Evolutionary conservation across 2,329 filamentous ascomycete genomes (phyloP), one percentile per base, ranked within the genome.

Genomic region (Blumeria hordei): DNA sequence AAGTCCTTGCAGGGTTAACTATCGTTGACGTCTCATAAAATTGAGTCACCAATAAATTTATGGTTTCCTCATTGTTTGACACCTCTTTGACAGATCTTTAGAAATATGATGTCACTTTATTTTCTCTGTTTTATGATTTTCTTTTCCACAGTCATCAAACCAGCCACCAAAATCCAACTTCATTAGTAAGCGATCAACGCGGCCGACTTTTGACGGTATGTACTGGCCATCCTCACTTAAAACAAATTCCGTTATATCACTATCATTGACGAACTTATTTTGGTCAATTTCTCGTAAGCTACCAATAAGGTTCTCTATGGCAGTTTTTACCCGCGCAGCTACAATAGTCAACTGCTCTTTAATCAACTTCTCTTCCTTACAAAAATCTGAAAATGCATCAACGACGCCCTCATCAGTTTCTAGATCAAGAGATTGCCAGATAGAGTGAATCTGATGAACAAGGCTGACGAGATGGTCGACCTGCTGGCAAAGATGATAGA

Each of bases 171-270:
- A 67, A 60, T 94, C 88, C 62, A 95, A 70, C 71, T 94, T 94
- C 86, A 94, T 94, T 64, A 95, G 67, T 64, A 95, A 68, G 57
- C 85, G 74, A 69, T 94, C 87, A 49, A 95, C 78, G 0, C 87
- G 85, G 0, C 85, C 85, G 3, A 86, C 77, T 57, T 83, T 79
- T 58, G 78, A 74, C 0, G 86, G 83, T 34, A 81, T 73, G 65
- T 85, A 94, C 58, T 67, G 68, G 0, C 70, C 72, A 41, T 70
- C 69, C 35, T 74, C 72, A 11, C 62, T 61, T 2, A 65, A 64
- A 10, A 62, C 64, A 14, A 63, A 60, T 37, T 64, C 64, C 53
- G 62, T 62, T 55, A 61, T 62, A 51, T 63, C 65, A 70, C 66
- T 56, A 55, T 63, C 60, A 61, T 64, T 64, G 16, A 62, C 63